A percentile compares a stretch with the other conserved stretches of the same genome.
These are phyloP conservation scores for Lepraria neglecta DNA, from an alignment of 495 filamentous ascomycete species.

Conservation along the genomic window DNA sequence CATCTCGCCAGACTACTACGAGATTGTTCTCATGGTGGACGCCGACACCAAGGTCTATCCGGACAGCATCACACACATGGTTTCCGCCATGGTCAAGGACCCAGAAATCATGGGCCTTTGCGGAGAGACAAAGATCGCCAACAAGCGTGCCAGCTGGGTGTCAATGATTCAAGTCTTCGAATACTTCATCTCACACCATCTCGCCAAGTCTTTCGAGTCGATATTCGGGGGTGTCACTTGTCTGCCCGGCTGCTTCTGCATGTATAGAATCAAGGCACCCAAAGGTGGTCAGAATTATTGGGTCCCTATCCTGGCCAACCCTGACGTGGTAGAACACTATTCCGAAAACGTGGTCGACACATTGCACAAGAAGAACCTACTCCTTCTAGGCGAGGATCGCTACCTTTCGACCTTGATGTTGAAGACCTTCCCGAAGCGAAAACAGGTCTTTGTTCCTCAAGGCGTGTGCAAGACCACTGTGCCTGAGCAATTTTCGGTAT, in stretches of 20 bases:
- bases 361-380: constrained; percentile 94
- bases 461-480: constrained; percentile 98
- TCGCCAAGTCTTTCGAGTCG: constrained; percentile 94
- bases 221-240: constrained; percentile 99
- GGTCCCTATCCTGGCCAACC: constrained; percentile 98
- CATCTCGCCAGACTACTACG: constrained; percentile 95
- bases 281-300: constrained; percentile 99
- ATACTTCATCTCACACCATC: constrained; percentile 97
- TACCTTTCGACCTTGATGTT: constrained; percentile 97
- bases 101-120: constrained; percentile 99
- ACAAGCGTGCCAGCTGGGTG: constrained; percentile 91
- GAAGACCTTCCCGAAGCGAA: constrained; percentile 97
- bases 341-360: constrained; percentile 99
- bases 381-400: constrained; percentile 93
- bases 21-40: constrained; percentile 96
- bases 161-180: constrained; percentile 99
- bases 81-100: constrained; percentile 98
- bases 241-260: constrained; percentile 98
- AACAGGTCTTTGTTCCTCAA: constrained; percentile 97
- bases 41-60: constrained; percentile 99
- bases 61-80: constrained; percentile 96
- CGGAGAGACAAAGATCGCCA: constrained; percentile 99
- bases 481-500: constrained; percentile 84
- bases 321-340: constrained; percentile 98
- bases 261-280: constrained; percentile 99